Percentiles rank a stretch among this genome's conserved stretches.
Evolutionary conservation across 2,329 filamentous ascomycete genomes (phyloP).

Genomic region (Talaromyces verruculosus): DNA sequence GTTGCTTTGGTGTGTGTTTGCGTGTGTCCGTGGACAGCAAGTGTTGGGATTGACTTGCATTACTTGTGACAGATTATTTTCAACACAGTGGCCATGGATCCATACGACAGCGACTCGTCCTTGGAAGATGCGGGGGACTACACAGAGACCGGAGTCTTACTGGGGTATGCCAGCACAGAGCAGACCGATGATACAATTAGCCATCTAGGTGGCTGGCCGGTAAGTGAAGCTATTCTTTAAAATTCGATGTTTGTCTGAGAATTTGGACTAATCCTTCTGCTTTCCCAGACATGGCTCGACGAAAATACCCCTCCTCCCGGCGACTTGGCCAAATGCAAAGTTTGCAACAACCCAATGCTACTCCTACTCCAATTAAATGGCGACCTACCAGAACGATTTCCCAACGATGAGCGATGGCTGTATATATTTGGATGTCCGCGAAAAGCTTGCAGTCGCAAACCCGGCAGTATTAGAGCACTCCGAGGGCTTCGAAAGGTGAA

Average conservation of each 20-base stretch:
- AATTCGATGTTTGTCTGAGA: neutral
- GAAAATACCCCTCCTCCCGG: conserved; percentile 69
- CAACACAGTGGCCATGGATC: conserved; percentile 55
- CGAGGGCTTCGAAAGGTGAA: conserved; percentile 61
- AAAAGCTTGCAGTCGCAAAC: conserved; percentile 75
- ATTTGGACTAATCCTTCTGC: no score
- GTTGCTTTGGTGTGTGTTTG: neutral
- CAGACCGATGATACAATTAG: conserved; percentile 78
- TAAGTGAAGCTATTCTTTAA: conserved; percentile 50
- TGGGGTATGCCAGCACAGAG: conserved; percentile 85
- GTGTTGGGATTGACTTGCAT: neutral
- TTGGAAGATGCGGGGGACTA: conserved; percentile 60
- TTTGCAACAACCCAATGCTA: conserved; percentile 79
- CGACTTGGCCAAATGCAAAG: conserved; percentile 76
- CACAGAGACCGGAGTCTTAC: conserved; percentile 72
- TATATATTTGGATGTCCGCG: conserved; percentile 82
- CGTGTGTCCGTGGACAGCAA: no score
- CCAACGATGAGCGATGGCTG: conserved; percentile 79
- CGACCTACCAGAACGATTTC: conserved; percentile 82
- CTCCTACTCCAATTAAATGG: conserved; percentile 88
- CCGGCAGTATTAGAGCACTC: conserved; percentile 75
- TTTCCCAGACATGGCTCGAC: conserved; percentile 75
- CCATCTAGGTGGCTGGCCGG: conserved; percentile 81
- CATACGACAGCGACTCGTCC: conserved; percentile 86
- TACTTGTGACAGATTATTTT: neutral